Percentiles rank a stretch among this genome's conserved stretches.
phyloP scores from a whole-genome alignment of 2,329 filamentous ascomycete species.

The Aspergillus alliaceus region DNA sequence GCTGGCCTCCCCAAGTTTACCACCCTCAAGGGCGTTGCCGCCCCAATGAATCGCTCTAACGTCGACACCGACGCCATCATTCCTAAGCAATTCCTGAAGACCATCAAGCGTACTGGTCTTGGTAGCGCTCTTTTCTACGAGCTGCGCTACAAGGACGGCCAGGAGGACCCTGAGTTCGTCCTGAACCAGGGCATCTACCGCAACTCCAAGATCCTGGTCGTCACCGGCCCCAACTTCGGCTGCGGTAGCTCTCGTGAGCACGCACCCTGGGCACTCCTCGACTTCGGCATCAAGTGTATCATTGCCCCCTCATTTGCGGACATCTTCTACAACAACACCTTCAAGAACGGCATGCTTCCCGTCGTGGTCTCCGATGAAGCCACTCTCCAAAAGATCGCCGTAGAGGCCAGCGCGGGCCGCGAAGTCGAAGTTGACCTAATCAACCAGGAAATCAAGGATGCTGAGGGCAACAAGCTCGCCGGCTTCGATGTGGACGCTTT shows the following conservation, averaged over 20 bases:
- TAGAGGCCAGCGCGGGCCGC: conserved; percentile 73
- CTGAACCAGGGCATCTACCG: conserved; percentile 90
- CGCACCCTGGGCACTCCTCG: conserved; percentile 92
- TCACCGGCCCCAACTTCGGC: conserved; percentile 91
- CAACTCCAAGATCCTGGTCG: conserved; percentile 81
- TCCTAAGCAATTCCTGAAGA: conserved; percentile 98
- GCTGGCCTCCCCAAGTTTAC: conserved; percentile 81
- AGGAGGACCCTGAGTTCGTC: conserved; percentile 77
- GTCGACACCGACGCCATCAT: conserved; percentile 99
- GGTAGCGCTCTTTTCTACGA: conserved; percentile 84
- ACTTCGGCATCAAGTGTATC: conserved; percentile 93
- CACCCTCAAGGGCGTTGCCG: conserved; percentile 80
- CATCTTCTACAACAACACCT: conserved; percentile 99
- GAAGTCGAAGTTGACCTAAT: conserved; percentile 89
- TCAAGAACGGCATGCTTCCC: conserved; percentile 99
- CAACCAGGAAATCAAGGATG: conserved; percentile 78
- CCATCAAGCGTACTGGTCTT: conserved; percentile 95
- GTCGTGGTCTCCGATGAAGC: conserved; percentile 69
- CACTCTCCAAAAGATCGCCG: conserved; percentile 68
- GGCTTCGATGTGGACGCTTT: conserved; percentile 89
- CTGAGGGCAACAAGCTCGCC: conserved; percentile 70
- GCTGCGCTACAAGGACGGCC: conserved; percentile 75
- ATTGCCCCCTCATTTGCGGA: conserved; percentile 86
- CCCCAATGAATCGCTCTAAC: conserved; percentile 83
- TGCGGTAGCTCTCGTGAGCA: conserved; percentile 92